Base-by-base conservation (phyloP, 305 asterid genomes). In the Ajuga reptans region DNA sequence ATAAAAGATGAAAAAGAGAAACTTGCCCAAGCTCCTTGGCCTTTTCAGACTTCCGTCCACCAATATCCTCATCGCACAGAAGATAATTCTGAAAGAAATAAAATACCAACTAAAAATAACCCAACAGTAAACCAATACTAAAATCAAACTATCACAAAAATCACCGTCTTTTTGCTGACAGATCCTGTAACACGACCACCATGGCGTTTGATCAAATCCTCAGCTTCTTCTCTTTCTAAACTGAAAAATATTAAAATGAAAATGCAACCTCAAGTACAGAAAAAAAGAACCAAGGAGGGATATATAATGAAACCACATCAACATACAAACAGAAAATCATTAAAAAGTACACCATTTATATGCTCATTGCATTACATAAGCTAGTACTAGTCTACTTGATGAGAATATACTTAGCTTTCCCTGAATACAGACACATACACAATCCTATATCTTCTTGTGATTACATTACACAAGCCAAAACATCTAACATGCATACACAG, bases 121-220 rank as follows among this genome's bases (percentile, higher is more conserved):
- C 43, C 41, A 39, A 66, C 56, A 36, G 71, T 37, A 39, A 71
- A 63, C 62, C 61, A 56, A 53, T 60, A 71, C 57, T 69, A 63
- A 45, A 63, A 47, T 12, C 29, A 34, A 65, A 72, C 66, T 50
- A 78, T 46, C 47, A 78, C 39, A 16, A 65, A 67, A 81, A 60
- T 84, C 80, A 93, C 99, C 96, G 99, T 90, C 79, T 91, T 93
- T 80, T 91, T 93, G 96, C 99, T 93, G 83, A 93, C 83, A 72
- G 99, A 93, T 82, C 97, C 97, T 51, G 99, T 93, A 74, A 91
- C 87, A 73, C 99, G 97, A 50, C 99, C 99, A 75, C 97, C 96
- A 50, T 89, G 82, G 72, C 96, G 95, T 82, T 93, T 93, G 75
- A 93, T 91, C 85, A 93, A 83, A 82, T 89, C 99, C 83, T 91